Percentiles rank a stretch among this genome's conserved stretches.
Evolutionary conservation across 1,284 basidiomycete species (phyloP).

Genomic region (Anthracocystis setariae): DNA sequence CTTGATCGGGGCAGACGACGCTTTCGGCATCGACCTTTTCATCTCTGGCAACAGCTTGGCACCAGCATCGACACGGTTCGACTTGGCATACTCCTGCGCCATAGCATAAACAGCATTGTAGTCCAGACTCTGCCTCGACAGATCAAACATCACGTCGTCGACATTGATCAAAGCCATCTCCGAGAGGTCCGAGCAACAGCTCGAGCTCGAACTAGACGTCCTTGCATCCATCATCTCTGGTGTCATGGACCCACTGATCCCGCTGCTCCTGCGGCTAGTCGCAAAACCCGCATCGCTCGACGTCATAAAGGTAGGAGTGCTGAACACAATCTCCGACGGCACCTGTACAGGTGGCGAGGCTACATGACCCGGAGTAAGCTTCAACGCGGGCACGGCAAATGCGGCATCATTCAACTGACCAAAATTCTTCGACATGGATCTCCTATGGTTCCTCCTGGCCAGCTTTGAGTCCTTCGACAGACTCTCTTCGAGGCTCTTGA

Average conservation of each 20-base stretch:
- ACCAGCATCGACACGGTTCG: background rate
- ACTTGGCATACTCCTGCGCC: constrained; percentile 20
- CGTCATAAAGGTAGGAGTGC: constrained; percentile 8
- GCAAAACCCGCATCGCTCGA: background rate
- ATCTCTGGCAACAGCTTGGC: background rate
- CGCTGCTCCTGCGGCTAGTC: background rate
- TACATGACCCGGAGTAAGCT: constrained; percentile 23
- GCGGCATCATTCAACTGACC: background rate
- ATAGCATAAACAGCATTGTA: constrained; percentile 15
- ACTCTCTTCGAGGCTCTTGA: constrained; percentile 19
- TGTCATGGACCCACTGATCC: background rate
- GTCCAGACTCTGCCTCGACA: constrained; percentile 16
- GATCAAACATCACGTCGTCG: constrained; percentile 27
- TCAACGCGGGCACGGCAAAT: constrained; percentile 6
- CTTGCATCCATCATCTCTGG: constrained; percentile 20
- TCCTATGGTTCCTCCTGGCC: constrained; percentile 17
- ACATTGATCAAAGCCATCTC: constrained; percentile 11
- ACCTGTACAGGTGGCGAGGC: constrained; percentile 3
- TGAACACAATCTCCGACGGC: constrained; percentile 5
- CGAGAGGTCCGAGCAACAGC: constrained; percentile 18
- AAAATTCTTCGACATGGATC: constrained; percentile 10
- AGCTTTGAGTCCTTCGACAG: constrained; percentile 29
- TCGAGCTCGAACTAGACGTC: constrained; percentile 18
- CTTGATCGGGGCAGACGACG: background rate
- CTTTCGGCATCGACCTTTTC: background rate